Conservation (phyloP, 192 early-diverging fungal species). For the Kickxella alabastrina region DNA sequence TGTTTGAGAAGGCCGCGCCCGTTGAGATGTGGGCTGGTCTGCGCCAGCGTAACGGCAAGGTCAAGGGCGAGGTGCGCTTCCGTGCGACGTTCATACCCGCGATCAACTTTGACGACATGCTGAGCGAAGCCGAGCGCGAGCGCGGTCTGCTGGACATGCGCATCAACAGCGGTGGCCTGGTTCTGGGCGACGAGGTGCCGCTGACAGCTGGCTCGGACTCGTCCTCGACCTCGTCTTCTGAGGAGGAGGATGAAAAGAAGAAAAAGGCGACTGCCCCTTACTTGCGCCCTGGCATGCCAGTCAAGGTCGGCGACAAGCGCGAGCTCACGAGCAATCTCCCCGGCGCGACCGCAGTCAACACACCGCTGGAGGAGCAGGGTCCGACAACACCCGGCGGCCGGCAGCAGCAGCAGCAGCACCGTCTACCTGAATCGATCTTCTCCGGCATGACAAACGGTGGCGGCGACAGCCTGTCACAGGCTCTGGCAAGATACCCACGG, state of each 20-base stretch:
- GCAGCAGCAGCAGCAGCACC: no score
- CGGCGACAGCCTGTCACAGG: conserved; percentile 29
- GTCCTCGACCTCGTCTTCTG: conserved; percentile 9
- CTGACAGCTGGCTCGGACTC: conserved; percentile 5
- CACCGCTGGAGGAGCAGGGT: neutral
- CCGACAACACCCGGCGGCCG: no score
- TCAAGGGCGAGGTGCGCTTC: conserved; percentile 60
- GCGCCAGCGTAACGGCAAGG: conserved; percentile 56
- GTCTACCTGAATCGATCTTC: conserved; percentile 37
- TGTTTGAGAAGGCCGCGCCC: conserved; percentile 43
- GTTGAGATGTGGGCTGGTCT: conserved; percentile 56
- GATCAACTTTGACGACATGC: conserved; percentile 54
- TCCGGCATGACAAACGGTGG: conserved; percentile 36
- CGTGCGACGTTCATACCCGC: conserved; percentile 56
- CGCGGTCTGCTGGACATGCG: conserved; percentile 40
- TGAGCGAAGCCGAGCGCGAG: conserved; percentile 35
- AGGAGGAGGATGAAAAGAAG: neutral
- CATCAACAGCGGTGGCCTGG: conserved; percentile 36
- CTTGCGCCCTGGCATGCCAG: neutral
- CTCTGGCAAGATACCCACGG: conserved; percentile 45
- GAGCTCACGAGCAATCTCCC: neutral
- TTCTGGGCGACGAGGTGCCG: conserved; percentile 38
- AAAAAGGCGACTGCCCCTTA: conserved; percentile 5
- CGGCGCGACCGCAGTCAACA: neutral
- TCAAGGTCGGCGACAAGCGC: neutral